Percentiles rank a stretch among this genome's conserved stretches.
These are phyloP conservation scores for Diplogelasinospora grovesii DNA, from an alignment of 495 filamentous ascomycete genomes.

Conservation along the genomic window DNA sequence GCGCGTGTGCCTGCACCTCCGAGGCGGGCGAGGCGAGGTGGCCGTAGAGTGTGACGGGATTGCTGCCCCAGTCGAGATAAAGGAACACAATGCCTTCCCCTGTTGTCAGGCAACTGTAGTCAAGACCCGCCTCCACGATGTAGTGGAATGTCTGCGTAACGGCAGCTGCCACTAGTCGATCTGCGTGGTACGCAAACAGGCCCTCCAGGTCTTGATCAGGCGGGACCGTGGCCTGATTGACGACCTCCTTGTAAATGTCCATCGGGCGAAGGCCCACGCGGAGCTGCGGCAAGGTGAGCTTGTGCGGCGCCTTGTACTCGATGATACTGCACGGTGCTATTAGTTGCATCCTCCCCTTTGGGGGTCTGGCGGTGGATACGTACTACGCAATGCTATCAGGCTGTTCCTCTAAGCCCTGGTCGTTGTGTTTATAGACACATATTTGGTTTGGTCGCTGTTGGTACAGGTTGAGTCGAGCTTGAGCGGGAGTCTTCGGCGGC, in stretches of 20 bases:
- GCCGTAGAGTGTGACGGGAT: background rate
- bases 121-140: slow-evolving; percentile 5
- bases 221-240: background rate
- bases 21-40: slow-evolving; percentile 3
- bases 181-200: slow-evolving; percentile 2
- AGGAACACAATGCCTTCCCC: slow-evolving; percentile 7
- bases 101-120: slow-evolving; percentile 1
- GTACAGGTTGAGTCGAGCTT: slow-evolving; percentile 5
- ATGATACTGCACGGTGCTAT: slow-evolving; percentile 8
- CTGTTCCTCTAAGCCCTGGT: too few species aligned
- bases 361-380: too few species aligned
- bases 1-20: slow-evolving; percentile 1
- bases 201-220: background rate
- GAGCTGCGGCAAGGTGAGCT: slow-evolving; percentile 3
- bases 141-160: slow-evolving; percentile 7
- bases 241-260: slow-evolving; percentile 2
- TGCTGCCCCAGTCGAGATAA: slow-evolving; percentile 2
- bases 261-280: background rate
- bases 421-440: slow-evolving; percentile 19
- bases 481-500: background rate
- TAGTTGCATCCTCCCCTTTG: too few species aligned
- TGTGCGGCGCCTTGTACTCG: slow-evolving; percentile 6
- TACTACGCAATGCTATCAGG: too few species aligned
- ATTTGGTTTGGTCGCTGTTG: slow-evolving; percentile 20
- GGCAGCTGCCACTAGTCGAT: background rate